A percentile compares a stretch with the other conserved stretches of the same genome.
These are phyloP conservation scores for Debaryomyces maramus DNA, from an alignment of 805 yeast species.

Conservation along the genomic window DNA sequence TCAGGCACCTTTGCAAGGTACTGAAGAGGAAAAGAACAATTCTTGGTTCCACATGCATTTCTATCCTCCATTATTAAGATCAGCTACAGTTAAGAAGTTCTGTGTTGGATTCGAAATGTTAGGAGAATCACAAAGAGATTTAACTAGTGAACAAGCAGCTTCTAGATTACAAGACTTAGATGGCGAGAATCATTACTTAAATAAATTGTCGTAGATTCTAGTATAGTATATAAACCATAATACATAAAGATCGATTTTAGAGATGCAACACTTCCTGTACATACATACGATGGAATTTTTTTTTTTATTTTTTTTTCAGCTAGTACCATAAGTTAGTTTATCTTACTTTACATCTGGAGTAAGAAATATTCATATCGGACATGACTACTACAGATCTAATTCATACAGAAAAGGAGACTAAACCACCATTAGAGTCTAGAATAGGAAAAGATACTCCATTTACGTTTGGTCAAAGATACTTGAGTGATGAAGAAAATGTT, in stretches of 20 bases:
- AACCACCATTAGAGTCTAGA: conserved; percentile 55
- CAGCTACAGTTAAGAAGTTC: conserved; percentile 74
- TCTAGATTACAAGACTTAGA: conserved; percentile 45
- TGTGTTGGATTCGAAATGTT: conserved; percentile 71
- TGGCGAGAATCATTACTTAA: conserved; percentile 38
- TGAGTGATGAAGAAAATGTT: conserved; percentile 73
- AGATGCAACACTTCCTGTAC: neutral
- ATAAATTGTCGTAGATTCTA: conserved; percentile 4
- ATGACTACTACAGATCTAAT: neutral
- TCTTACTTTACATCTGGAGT: too few relatives aligned
- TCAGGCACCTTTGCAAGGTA: conserved; percentile 61
- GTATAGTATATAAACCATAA: neutral
- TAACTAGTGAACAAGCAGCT: conserved; percentile 70
- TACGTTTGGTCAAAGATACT: conserved; percentile 82
- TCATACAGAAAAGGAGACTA: conserved; percentile 19
- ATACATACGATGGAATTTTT: neutral
- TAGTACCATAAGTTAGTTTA: too few relatives aligned
- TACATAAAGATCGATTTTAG: neutral
- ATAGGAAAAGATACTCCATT: conserved; percentile 88
- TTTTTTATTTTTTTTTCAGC: neutral
- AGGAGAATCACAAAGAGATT: conserved; percentile 70
- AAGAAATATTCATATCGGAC: too few relatives aligned
- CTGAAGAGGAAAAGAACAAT: conserved; percentile 41
- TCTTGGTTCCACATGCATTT: conserved; percentile 70
- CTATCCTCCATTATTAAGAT: conserved; percentile 73